Conservation (phyloP, 345 rosid genomes). For the Turnera subulata region DNA sequence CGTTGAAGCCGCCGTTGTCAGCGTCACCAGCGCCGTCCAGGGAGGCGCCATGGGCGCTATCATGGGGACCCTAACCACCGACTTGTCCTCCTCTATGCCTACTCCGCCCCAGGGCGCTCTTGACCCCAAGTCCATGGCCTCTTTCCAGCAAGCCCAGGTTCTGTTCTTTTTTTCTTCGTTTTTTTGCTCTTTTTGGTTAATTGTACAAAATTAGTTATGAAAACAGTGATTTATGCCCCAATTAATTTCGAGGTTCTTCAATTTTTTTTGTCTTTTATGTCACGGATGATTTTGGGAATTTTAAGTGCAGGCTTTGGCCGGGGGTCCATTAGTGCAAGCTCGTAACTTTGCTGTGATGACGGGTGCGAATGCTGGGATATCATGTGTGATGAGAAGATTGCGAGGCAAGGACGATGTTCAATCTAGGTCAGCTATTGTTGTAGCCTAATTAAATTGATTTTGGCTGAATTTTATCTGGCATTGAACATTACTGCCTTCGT, state of each 20-base stretch:
- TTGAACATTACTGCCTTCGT: too few relatives aligned
- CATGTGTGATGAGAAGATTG: constrained; percentile 77
- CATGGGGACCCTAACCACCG: constrained; percentile 67
- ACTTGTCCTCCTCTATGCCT: constrained; percentile 43
- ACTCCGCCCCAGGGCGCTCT: constrained; percentile 43
- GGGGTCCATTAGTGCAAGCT: constrained; percentile 92
- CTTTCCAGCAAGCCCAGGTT: constrained; percentile 89
- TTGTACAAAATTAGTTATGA: too few relatives aligned
- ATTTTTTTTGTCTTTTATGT: not conserved
- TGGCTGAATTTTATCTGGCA: too few relatives aligned
- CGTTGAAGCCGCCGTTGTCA: constrained; percentile 72
- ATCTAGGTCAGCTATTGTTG: constrained; percentile 56
- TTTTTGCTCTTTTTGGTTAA: too few relatives aligned
- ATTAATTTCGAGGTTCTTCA: not conserved
- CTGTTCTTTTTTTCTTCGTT: not conserved
- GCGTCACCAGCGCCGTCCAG: constrained; percentile 65
- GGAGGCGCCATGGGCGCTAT: constrained; percentile 85
- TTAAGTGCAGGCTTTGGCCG: constrained; percentile 61
- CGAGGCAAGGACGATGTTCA: constrained; percentile 96
- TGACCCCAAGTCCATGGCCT: constrained; percentile 80
- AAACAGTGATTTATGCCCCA: too few relatives aligned
- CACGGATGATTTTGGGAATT: not conserved
- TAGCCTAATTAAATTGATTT: too few relatives aligned
- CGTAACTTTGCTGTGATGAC: constrained; percentile 94
- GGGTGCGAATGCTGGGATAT: constrained; percentile 87